A percentile compares a stretch with the other conserved stretches of the same genome.
These are phyloP conservation scores for Ajuga chamaepitys DNA, from an alignment of 257 asterid species.

Conservation along the genomic window DNA sequence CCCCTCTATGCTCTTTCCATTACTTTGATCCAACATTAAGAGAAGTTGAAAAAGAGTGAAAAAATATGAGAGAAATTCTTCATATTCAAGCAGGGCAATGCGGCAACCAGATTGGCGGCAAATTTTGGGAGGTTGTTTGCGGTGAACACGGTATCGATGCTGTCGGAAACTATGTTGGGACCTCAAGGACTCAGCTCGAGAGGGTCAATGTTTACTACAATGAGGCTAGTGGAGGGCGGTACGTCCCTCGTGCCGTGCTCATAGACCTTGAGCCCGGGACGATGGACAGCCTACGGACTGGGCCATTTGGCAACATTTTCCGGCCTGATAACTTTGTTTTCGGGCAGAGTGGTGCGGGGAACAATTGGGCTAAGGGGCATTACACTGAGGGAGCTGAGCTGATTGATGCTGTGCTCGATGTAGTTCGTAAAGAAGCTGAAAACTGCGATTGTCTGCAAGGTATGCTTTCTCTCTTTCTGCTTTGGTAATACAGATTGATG, in stretches of 20 bases:
- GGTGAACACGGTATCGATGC: slow-evolving; percentile 59
- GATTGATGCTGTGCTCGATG: slow-evolving; percentile 67
- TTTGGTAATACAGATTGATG: not conserved
- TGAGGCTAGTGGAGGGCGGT: slow-evolving; percentile 70
- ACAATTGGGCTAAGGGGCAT: slow-evolving; percentile 75
- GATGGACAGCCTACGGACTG: slow-evolving; percentile 65
- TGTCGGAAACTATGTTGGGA: slow-evolving; percentile 39
- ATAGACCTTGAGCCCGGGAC: slow-evolving; percentile 77
- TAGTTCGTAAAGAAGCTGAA: slow-evolving; percentile 70
- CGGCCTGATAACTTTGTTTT: slow-evolving; percentile 66
- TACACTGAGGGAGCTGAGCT: slow-evolving; percentile 73
- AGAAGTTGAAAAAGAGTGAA: not conserved
- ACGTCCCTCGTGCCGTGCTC: slow-evolving; percentile 62
- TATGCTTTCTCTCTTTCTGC: slow-evolving; percentile 3
- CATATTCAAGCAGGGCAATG: slow-evolving; percentile 78
- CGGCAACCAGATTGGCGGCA: slow-evolving; percentile 71
- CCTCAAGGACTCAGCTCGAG: slow-evolving; percentile 42
- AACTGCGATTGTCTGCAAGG: slow-evolving; percentile 75
- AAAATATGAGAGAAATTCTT: slow-evolving; percentile 54
- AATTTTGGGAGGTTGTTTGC: slow-evolving; percentile 75
- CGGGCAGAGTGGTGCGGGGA: slow-evolving; percentile 69
- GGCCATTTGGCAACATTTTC: slow-evolving; percentile 57
- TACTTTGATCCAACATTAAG: not conserved
- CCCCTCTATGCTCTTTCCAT: not conserved
- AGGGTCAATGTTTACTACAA: slow-evolving; percentile 66